Conservation (phyloP, 2,329 filamentous ascomycete species). For the Colletotrichum sp. region DNA sequence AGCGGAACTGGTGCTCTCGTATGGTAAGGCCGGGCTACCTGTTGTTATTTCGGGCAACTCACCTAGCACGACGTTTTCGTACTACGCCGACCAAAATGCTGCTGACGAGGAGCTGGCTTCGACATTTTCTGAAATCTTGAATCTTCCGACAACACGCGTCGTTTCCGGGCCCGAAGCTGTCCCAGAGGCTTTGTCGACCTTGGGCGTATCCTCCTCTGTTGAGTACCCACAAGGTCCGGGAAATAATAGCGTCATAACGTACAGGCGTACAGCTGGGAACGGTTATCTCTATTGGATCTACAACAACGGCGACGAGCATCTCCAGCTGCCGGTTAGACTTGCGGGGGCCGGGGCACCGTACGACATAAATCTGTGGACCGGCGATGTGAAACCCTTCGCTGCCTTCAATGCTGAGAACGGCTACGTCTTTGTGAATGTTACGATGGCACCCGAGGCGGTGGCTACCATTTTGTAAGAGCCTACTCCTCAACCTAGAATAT, state of each 20-base stretch:
- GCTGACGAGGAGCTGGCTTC: not conserved
- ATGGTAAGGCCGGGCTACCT: not conserved
- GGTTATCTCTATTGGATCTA: not conserved
- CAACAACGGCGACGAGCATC: not conserved
- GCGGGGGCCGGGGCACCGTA: not conserved
- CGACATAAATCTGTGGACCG: not conserved
- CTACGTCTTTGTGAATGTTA: accelerated
- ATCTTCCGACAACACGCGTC: not conserved
- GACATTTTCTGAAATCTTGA: not conserved
- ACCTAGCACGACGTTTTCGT: not conserved
- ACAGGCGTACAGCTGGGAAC: not conserved
- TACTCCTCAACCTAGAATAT: accelerated
- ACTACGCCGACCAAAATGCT: not conserved
- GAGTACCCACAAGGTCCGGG: not conserved
- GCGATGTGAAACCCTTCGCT: not conserved
- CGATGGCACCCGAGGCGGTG: not conserved
- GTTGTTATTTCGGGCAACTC: not conserved
- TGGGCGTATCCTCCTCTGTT: not conserved
- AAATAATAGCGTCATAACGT: not conserved
- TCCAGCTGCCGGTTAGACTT: not conserved
- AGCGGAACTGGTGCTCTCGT: not conserved
- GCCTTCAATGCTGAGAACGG: not conserved
- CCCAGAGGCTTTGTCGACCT: not conserved
- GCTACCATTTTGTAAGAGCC: not conserved
- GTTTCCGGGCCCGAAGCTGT: not conserved